A percentile compares a stretch with the other conserved stretches of the same genome.
Evolutionary conservation across 1,284 basidiomycete species (phyloP).

Genomic region (Amylostereum chailletii): DNA sequence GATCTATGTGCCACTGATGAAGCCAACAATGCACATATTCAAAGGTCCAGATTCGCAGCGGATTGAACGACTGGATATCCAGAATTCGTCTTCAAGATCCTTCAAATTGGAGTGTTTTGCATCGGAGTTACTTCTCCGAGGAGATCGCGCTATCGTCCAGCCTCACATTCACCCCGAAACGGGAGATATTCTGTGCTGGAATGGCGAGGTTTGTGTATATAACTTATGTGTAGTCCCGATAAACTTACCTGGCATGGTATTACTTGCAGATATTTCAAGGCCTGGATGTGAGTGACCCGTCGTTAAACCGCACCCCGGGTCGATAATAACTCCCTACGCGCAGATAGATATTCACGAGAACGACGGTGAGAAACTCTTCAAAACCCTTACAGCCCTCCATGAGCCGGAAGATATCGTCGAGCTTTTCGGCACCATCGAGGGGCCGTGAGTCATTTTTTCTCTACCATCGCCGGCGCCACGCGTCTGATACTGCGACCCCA

Average conservation of each 20-base stretch:
- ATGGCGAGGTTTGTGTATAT: conserved; percentile 65
- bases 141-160: conserved; percentile 53
- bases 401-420: conserved; percentile 35
- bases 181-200: conserved; percentile 77
- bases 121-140: conserved; percentile 77
- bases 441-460: conserved; percentile 59
- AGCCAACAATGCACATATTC: conserved; percentile 1
- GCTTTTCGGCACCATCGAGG: conserved; percentile 65
- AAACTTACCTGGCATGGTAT: background rate
- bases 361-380: conserved; percentile 68
- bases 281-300: conserved; percentile 37
- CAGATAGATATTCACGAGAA: conserved; percentile 58
- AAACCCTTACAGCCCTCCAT: conserved; percentile 31
- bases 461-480: background rate
- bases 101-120: conserved; percentile 51
- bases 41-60: conserved; percentile 58
- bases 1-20: background rate
- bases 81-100: background rate
- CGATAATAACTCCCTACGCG: background rate
- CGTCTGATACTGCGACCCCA: conserved; percentile 21
- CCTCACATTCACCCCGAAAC: conserved; percentile 47
- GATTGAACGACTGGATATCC: conserved; percentile 10
- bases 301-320: background rate
- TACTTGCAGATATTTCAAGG: conserved; percentile 66
- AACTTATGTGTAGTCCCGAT: background rate